Base-by-base conservation (phyloP, 805 yeast species). In the Metschnikowia santaceciliae region DNA sequence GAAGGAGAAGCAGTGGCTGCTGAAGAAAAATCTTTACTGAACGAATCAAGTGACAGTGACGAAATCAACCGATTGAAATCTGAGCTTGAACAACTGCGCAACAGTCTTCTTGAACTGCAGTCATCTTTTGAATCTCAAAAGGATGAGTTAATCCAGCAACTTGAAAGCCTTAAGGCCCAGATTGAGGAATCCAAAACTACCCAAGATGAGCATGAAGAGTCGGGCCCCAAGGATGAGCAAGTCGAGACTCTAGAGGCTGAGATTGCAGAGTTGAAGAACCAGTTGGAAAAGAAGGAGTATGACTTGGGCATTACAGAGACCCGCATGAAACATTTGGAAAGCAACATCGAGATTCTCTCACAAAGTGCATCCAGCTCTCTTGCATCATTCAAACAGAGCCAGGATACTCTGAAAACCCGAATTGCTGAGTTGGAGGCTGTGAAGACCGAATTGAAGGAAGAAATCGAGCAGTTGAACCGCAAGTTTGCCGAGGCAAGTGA, bases 351-450 rank as follows among this genome's bases (percentile, higher is more conserved):
- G 41, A 50, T 52, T 11, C 55, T 55, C 14, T 49, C 57, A 3
- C 54, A 53, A 22, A 52, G 49, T 15, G 53, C 56, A 6, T 46
- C 50, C 17, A 41, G 50, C 15, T 49, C 57, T 11, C 49, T 55
- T 15, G 49, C 47, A 13, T 46, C 54, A 1, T 48, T 53, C 35
- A 49, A 50, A 34, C 43, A 32, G 17, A 52, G 43, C 23, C 53
- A 58, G 30, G 53, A 49, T 3, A 30, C 54, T 7, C 48, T 52
- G 52, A 47, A 51, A 19, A n/a, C 47, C 7, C 47, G 52, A 32
- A 54, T 52, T 13, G 61, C 60, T 0, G 65, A 63, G n/a, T 57
- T 65, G 32, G 60, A 53, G n/a, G 58, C 57, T 1, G 45, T 65
- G 22, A 61, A 63, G n/a, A 46, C 51, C 19, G 44, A 55, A 6